These are phyloP conservation scores for Acrocalymma vagum DNA, from an alignment of 2,329 filamentous ascomycete species.

Conservation along the genomic window DNA sequence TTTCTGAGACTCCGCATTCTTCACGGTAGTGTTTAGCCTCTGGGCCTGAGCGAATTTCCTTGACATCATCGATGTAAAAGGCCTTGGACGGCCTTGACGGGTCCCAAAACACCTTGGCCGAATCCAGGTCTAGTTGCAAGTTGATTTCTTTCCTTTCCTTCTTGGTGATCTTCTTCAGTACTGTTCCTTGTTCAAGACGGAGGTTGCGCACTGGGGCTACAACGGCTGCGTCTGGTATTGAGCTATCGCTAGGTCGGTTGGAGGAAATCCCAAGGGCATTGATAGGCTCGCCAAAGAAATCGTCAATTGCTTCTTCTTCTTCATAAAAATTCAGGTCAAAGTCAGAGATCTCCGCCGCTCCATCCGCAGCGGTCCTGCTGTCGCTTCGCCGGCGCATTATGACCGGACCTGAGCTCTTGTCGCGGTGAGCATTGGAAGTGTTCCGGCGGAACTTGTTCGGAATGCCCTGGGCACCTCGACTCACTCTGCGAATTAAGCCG, in stretches of 20 bases:
- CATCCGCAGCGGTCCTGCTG: constrained; percentile 75
- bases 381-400: constrained; percentile 88
- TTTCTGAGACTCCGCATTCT: constrained; percentile 76
- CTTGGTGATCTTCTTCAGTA: constrained; percentile 84
- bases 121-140: constrained; percentile 81
- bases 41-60: constrained; percentile 82
- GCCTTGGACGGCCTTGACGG: constrained; percentile 78
- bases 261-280: constrained; percentile 54
- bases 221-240: constrained; percentile 50
- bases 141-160: constrained; percentile 77
- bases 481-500: constrained; percentile 82
- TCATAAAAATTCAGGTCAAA: constrained; percentile 64
- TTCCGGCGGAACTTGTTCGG: constrained; percentile 77
- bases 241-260: constrained; percentile 36
- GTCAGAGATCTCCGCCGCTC: constrained; percentile 57
- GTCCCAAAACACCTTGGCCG: constrained; percentile 90
- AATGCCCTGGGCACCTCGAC: constrained; percentile 78
- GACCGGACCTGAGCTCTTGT: constrained; percentile 88
- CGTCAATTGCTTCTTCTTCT: constrained; percentile 60
- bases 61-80: constrained; percentile 95
- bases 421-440: constrained; percentile 76
- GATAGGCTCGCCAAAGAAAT: constrained; percentile 48
- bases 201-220: constrained; percentile 79
- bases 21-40: constrained; percentile 90
- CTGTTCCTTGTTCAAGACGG: constrained; percentile 79